Conservation (phyloP, 768 basidiomycete genomes). For the Cystobasidium ongulense region DNA sequence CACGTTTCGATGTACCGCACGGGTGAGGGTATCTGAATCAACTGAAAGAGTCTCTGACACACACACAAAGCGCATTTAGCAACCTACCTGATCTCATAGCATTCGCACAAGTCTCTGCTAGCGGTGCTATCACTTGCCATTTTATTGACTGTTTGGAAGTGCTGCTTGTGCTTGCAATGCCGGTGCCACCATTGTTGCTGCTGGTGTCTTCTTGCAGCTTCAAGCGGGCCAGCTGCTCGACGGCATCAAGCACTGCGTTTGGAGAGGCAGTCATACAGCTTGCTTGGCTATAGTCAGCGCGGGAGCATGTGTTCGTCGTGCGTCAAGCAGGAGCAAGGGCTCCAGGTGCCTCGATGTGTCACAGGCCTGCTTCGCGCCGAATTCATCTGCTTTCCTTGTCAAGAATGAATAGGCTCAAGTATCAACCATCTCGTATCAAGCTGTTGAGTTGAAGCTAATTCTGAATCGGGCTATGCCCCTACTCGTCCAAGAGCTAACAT, state of each 20-base stretch:
- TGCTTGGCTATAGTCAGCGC: background rate
- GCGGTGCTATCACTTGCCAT: background rate
- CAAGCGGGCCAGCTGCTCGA: background rate
- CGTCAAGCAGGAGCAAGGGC: too few species aligned
- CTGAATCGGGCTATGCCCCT: too few species aligned
- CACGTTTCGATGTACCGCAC: background rate
- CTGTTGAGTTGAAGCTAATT: too few species aligned
- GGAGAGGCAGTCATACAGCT: background rate
- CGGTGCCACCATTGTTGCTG: background rate
- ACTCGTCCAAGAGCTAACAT: too few species aligned
- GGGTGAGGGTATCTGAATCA: background rate
- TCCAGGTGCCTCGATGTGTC: too few species aligned
- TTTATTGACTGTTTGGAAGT: background rate
- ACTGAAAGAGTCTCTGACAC: background rate
- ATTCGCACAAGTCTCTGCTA: slow-evolving; percentile 16
- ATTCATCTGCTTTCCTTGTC: too few species aligned
- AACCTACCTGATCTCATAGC: slow-evolving; percentile 2
- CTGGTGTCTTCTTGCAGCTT: background rate
- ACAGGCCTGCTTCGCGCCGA: too few species aligned
- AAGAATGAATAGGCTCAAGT: too few species aligned
- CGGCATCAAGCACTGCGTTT: background rate
- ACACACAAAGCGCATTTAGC: background rate
- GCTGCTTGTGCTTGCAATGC: too few species aligned
- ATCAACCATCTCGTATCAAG: too few species aligned
- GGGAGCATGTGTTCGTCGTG: background rate